phyloP scores from a whole-genome alignment of 1,139 yeast genomes.

The Kodamaea fungicola region DNA sequence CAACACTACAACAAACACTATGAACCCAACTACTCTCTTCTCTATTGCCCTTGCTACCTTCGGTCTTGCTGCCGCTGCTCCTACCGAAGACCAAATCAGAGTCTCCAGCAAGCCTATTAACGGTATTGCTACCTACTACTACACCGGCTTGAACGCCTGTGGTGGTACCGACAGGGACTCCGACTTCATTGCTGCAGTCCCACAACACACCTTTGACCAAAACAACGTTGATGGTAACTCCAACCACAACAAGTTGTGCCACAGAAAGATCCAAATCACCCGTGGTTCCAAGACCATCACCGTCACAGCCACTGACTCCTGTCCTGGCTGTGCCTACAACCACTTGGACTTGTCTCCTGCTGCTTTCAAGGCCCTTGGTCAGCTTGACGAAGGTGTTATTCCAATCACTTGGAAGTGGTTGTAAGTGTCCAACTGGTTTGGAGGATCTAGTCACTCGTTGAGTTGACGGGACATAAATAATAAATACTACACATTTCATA shows the following conservation, averaged over 20 bases:
- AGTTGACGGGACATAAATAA: too few relatives aligned
- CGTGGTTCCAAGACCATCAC: constrained; percentile 35
- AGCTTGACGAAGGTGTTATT: constrained; percentile 1
- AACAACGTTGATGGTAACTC: constrained; percentile 30
- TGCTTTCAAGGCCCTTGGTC: constrained; percentile 21
- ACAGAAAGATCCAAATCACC: constrained; percentile 33
- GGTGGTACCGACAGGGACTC: too few relatives aligned
- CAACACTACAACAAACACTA: too few relatives aligned
- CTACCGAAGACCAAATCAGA: too few relatives aligned
- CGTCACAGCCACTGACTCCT: constrained; percentile 38
- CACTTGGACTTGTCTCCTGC: constrained; percentile 42
- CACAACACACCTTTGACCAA: constrained; percentile 28
- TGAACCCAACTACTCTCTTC: too few relatives aligned
- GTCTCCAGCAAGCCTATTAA: too few relatives aligned
- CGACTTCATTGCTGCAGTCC: constrained; percentile 46
- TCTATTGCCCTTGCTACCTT: too few relatives aligned
- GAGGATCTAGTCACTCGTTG: too few relatives aligned
- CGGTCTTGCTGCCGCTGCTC: too few relatives aligned
- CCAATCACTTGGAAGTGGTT: background rate
- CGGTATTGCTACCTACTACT: too few relatives aligned
- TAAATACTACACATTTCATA: too few relatives aligned
- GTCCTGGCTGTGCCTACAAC: constrained; percentile 31
- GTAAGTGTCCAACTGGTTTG: background rate
- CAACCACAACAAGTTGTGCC: constrained; percentile 37
- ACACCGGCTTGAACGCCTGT: too few relatives aligned